These are phyloP conservation scores for Pelargonium citronellum DNA, from an alignment of 441 rosid genomes.

Conservation along the genomic window DNA sequence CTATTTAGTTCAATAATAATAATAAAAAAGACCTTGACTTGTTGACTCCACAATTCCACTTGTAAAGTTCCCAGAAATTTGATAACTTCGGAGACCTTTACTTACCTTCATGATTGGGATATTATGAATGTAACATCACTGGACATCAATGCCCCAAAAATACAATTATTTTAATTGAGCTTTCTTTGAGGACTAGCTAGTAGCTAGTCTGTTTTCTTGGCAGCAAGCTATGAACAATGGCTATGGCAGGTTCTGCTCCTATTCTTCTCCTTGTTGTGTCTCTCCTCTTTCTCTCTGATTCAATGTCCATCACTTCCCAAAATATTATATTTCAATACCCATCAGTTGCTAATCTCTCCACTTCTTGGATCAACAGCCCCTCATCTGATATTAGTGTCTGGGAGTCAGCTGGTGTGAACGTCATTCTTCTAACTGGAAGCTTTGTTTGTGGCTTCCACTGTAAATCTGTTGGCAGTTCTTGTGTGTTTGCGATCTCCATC, in stretches of 20 bases:
- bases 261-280: neutral
- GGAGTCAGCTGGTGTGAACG: slow-evolving; percentile 9
- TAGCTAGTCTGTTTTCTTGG: no score
- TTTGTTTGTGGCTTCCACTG: slow-evolving; percentile 27
- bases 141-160: no score
- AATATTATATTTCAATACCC: neutral
- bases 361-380: neutral
- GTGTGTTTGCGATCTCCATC: slow-evolving; percentile 24
- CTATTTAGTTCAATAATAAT: no score
- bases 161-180: no score
- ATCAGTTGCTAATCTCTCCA: neutral
- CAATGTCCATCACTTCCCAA: neutral
- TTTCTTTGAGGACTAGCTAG: no score
- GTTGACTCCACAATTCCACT: no score
- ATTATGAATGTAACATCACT: no score
- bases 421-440: slow-evolving; percentile 22
- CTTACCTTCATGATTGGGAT: no score
- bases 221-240: neutral
- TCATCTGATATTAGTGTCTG: neutral
- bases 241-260: neutral
- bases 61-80: no score
- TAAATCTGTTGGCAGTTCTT: slow-evolving; percentile 14
- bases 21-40: no score
- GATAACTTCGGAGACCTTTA: no score
- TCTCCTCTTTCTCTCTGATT: neutral